phyloP scores from a whole-genome alignment of 768 basidiomycete species.

The Mrakia frigida region DNA sequence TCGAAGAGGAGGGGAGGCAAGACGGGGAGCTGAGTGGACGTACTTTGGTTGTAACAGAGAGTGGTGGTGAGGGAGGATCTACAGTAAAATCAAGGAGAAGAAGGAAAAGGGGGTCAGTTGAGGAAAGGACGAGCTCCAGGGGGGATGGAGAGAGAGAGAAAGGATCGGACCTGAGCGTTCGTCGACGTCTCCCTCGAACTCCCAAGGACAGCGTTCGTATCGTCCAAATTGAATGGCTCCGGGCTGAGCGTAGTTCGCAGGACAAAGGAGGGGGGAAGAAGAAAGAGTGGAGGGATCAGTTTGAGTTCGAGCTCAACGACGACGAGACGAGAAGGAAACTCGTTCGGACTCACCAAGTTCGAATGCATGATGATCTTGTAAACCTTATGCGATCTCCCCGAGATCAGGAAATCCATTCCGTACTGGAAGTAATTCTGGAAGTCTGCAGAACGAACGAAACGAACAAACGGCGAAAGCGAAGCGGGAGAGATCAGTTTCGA shows the following conservation, averaged over 20 bases:
- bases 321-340: too few species aligned
- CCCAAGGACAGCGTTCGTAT: constrained; percentile 14
- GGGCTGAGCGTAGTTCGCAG: neutral
- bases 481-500: neutral
- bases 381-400: neutral
- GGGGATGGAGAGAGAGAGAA: too few species aligned
- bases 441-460: neutral
- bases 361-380: constrained; percentile 8
- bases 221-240: neutral
- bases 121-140: neutral
- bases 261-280: too few species aligned
- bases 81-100: too few species aligned
- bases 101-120: neutral
- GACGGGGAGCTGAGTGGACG: neutral
- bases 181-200: neutral
- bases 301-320: too few species aligned
- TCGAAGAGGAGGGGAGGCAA: too few species aligned
- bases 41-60: neutral
- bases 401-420: constrained; percentile 1
- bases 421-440: constrained; percentile 9
- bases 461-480: too few species aligned
- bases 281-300: too few species aligned
- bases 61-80: neutral
- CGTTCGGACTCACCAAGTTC: neutral
- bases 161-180: neutral